Evolutionary conservation across 1,139 yeast genomes (phyloP).

Genomic region (Nakaseomyces kungkrabaensis): DNA sequence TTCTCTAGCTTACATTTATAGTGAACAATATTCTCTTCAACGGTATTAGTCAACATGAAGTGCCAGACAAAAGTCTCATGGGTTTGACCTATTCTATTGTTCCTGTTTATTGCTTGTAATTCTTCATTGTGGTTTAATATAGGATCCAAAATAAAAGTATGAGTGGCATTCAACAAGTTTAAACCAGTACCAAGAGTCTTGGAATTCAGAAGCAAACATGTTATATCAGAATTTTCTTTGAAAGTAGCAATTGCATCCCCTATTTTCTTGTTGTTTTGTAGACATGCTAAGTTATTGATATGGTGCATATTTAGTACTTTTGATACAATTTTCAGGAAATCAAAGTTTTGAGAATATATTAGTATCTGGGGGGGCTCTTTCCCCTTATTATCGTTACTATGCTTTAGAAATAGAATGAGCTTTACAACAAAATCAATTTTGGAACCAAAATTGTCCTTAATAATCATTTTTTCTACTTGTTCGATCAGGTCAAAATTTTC

Average conservation of each 20-base stretch:
- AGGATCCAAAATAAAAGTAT: constrained; percentile 85
- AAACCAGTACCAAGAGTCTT: constrained; percentile 83
- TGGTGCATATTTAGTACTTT: constrained; percentile 56
- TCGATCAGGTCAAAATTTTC: constrained; percentile 15
- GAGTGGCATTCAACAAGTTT: constrained; percentile 83
- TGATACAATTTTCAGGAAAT: constrained; percentile 55
- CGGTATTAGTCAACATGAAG: constrained; percentile 72
- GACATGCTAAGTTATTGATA: constrained; percentile 37
- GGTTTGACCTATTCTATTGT: constrained; percentile 86
- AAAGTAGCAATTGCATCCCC: constrained; percentile 43
- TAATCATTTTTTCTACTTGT: constrained; percentile 38
- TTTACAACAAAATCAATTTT: constrained; percentile 76
- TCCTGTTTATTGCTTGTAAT: constrained; percentile 81
- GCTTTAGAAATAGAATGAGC: constrained; percentile 55
- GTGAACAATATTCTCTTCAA: constrained; percentile 80
- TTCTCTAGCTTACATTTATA: constrained; percentile 22
- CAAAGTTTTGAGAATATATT: constrained; percentile 82
- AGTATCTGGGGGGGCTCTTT: constrained; percentile 48
- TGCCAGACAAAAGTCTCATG: constrained; percentile 80
- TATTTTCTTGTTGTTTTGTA: constrained; percentile 17
- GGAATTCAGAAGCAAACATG: constrained; percentile 78
- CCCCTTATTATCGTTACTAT: constrained; percentile 38
- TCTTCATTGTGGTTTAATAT: constrained; percentile 81
- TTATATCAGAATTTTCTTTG: constrained; percentile 52
- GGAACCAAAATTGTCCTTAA: constrained; percentile 57